Evolutionary conservation across 257 asterid species (phyloP), one percentile per base, ranked within the genome.

Genomic region (Solanum peruvianum): DNA sequence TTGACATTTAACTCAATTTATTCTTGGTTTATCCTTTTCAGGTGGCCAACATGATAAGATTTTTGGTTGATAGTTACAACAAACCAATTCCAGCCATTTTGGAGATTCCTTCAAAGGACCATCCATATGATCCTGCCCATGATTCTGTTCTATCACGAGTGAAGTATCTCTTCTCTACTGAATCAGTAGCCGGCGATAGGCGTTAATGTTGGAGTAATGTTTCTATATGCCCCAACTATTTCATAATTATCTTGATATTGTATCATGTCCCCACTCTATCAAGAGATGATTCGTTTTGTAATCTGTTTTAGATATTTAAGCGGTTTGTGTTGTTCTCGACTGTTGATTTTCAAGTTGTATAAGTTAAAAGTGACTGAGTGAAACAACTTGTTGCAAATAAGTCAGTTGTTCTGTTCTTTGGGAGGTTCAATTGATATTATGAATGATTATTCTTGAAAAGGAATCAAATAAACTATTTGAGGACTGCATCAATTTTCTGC

Each of bases 71-170:
- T 91, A 92, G 98, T 93, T 96, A 96, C 84, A 95, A 96, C 91
- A 95, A 93, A 85, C 98, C 97, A 41, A 88, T 96, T 86, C 98
- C 99, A 23, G 99, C 98, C 83, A 96, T 95, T 88, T 73, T 96
- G 89, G 98, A 96, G 94, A 96, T 96, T 84, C 99, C 98, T 29
- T 96, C 99, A 82, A 96, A 96, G 96, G 98, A 95, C 91, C 98
- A 95, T 67, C 99, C 98, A 0, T 95, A 95, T 45, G 98, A 96
- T 92, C 98, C 99, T 66, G 95, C 96, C 3, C 97, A 93, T 71
- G 98, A 96, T 91, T 96, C 98, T 23, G 98, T 96, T 88, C 95
- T 95, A 37, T 96, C 99, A 2, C 92, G 98, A 87, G 98, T 96
- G 87, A 93, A 92, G 91, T 90, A 93, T 90, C 97, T 94, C 89